phyloP scores from a whole-genome alignment of 2,329 filamentous ascomycete genomes.

The Cryphonectria nitschkei region DNA sequence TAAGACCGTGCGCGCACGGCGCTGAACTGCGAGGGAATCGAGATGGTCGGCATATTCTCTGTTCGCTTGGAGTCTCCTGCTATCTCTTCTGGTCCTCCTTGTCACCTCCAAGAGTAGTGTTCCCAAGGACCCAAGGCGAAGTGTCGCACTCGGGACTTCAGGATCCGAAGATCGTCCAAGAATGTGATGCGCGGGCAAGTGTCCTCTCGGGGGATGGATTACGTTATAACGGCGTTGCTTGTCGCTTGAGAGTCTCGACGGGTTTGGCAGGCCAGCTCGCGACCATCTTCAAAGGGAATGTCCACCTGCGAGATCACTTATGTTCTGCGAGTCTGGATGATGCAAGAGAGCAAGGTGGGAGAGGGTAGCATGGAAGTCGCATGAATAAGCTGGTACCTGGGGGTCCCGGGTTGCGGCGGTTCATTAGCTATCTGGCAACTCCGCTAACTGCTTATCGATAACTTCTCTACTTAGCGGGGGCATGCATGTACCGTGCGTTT shows the following conservation, averaged over 20 bases:
- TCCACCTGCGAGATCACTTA: slow-evolving; percentile 11
- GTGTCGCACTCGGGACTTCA: background rate
- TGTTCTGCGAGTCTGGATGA: slow-evolving; percentile 3
- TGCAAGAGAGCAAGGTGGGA: slow-evolving; percentile 2
- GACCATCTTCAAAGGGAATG: slow-evolving; percentile 21
- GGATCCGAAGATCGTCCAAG: background rate
- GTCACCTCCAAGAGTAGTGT: background rate
- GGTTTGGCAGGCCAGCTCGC: slow-evolving; percentile 8
- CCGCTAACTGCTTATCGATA: slow-evolving; percentile 19
- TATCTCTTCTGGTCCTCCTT: background rate
- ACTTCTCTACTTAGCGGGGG: background rate
- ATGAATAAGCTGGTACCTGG: background rate
- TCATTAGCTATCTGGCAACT: slow-evolving; percentile 17
- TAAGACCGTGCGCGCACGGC: slow-evolving; percentile 78
- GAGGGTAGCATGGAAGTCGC: slow-evolving; percentile 13
- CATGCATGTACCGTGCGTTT: slow-evolving; percentile 12
- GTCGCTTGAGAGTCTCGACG: slow-evolving; percentile 5
- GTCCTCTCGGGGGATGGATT: slow-evolving; percentile 7
- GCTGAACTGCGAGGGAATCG: slow-evolving; percentile 60
- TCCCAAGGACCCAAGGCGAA: background rate
- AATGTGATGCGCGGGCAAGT: slow-evolving; percentile 15
- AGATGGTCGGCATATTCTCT: slow-evolving; percentile 37
- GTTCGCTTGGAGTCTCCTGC: background rate
- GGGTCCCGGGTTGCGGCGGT: background rate
- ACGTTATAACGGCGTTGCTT: slow-evolving; percentile 10